Base-by-base conservation (phyloP, 768 basidiomycete species). In the Leccinum variicolor region DNA sequence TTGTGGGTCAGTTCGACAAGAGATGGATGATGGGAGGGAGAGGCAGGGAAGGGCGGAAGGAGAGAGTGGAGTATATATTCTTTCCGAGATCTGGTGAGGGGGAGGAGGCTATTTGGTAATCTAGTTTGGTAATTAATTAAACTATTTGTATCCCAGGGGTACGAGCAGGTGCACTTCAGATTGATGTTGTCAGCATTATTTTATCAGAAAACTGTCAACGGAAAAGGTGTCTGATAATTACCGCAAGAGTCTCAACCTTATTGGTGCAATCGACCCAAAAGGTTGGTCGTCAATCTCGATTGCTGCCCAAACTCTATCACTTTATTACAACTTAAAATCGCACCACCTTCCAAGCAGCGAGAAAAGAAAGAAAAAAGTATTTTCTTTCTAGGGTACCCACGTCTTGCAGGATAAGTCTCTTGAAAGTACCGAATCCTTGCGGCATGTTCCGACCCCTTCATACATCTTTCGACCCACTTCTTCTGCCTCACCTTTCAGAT, bases 321-420 rank as follows among this genome's bases (percentile, higher is more conserved):
- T 76, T 74, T 80, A 79, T 74, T 79, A 73, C 79, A 80, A 78
- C 77, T 73, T 73, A 77, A 76, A 76, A 75, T 69, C 34, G 51
- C 66, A 61, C 45, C 56, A n/a, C 53, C 60, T 55, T 33, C 39
- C 60, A 48, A 56, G 58, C 48, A 39, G 49, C 43, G 29, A 60
- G 4, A 31, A 53, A 28, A 51, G 51, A 57, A 6, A 33, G 6
- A 33, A 33, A 58, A 55, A 34, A 8, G 28, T 21, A 52, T 56
- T 52, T 34, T 52, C 26, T 53, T 33, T 4, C 8, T 13, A 13
- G 39, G 39, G 39, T 21, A 46, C 50, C 29, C 54, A 56, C 54
- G 9, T 55, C 21, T n/a, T 33, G 17, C 25, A 50, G 6, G 31
- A 34, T 51, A 33, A 33, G 33, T 33, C 26, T 29, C 43, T 33